Evolutionary conservation across 257 asterid species (phyloP), one percentile per base, ranked within the genome.

Genomic region (Hygrophila difformis): DNA sequence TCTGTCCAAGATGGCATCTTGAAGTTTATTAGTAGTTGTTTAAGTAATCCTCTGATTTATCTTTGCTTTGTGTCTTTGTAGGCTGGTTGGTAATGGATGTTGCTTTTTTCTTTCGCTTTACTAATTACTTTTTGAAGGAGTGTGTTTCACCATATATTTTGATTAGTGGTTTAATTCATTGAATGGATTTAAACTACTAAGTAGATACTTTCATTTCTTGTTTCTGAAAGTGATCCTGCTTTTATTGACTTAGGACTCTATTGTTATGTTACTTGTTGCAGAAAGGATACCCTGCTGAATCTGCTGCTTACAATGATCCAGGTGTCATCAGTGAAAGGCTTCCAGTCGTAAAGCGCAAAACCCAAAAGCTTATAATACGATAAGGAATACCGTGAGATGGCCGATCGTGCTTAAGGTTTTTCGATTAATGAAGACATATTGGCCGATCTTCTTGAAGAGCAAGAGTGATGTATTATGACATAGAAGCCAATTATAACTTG

Each of bases 261-360:
- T 43, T 49, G n/a, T 18, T 47, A 3, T 54, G 28, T 40, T 59
- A 55, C 51, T 23, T 65, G 40, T 33, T 74, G 78, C 94, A 88
- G 97, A 80, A 76, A 76, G 99, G 99, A 56, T 83, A 69, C 66
- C 95, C 95, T 21, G 59, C 73, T 40, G 93, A 78, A 66, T 72
- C 93, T 53, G 83, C 94, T 59, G 80, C 97, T 6, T 91, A 91
- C 66, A 76, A 53, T 60, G 99, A 91, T 71, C 99, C 95, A 43
- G 79, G 85, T 67, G 53, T 61, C 61, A 76, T 83, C 70, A 61
- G 75, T 43, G 84, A 86, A 57, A 76, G 79, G 87, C 97, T 86
- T 45, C 87, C 97, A 29, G 57, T 86, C 53, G 56, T 79, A 61
- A 67, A 60, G 84, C 86, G 60, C 62, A 71, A 71, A 74, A 69